Evolutionary conservation across 2,329 filamentous ascomycete species (phyloP).

Genomic region (Cordyceps farinosa): DNA sequence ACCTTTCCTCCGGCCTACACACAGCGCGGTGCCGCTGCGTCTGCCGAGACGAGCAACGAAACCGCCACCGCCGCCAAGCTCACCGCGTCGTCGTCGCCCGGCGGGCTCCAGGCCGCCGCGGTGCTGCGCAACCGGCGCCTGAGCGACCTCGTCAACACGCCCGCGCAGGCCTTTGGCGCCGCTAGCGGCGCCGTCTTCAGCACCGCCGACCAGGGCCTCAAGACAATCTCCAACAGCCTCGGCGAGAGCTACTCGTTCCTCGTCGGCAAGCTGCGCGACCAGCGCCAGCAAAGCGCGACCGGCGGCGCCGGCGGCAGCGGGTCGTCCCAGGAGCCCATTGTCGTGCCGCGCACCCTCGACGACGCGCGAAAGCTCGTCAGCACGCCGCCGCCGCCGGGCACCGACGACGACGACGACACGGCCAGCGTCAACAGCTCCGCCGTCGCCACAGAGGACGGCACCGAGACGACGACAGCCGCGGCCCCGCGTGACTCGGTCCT

Average conservation of each 20-base stretch:
- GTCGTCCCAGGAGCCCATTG: slow-evolving; percentile 41
- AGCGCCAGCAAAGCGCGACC: slow-evolving; percentile 47
- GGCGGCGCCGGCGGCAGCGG: slow-evolving; percentile 18
- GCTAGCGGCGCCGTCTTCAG: slow-evolving; percentile 82
- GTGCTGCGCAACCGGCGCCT: slow-evolving; percentile 68
- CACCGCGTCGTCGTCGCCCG: slow-evolving; percentile 36
- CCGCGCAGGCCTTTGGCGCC: slow-evolving; percentile 74
- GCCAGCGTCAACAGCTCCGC: slow-evolving; percentile 55
- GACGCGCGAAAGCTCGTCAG: slow-evolving; percentile 87
- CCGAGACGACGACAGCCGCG: slow-evolving; percentile 24
- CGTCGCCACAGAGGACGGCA: slow-evolving; percentile 39
- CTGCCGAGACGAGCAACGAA: slow-evolving; percentile 32
- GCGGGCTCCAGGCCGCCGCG: slow-evolving; percentile 43
- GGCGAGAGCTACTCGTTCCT: slow-evolving; percentile 93
- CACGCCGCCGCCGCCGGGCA: slow-evolving; percentile 62
- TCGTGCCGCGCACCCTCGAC: slow-evolving; percentile 84
- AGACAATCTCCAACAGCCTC: slow-evolving; percentile 85
- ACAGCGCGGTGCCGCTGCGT: slow-evolving; percentile 37
- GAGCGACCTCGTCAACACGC: slow-evolving; percentile 81
- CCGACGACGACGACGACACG: slow-evolving; percentile 49
- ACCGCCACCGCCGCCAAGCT: slow-evolving; percentile 35
- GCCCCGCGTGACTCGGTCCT: slow-evolving; percentile 61
- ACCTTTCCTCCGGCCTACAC: slow-evolving; percentile 57
- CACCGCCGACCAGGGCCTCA: slow-evolving; percentile 86
- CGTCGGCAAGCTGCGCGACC: slow-evolving; percentile 80